A percentile compares a stretch with the other conserved stretches of the same genome.
These are phyloP conservation scores for Taiozyma sp. DNA, from an alignment of 1,139 yeast species.

Conservation along the genomic window DNA sequence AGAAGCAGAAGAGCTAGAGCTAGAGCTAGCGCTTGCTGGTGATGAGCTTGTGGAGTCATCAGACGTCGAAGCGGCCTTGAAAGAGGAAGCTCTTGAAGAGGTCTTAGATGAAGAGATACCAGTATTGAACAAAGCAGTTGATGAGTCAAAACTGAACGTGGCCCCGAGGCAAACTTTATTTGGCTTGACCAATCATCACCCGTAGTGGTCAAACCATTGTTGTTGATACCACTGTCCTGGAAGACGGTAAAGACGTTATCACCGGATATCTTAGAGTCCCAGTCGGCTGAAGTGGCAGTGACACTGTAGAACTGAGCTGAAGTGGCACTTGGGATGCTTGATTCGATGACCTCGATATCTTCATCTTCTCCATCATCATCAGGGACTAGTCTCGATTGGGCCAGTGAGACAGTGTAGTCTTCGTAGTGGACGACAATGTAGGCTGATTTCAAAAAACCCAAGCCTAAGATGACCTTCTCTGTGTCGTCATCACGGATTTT, in stretches of 20 bases:
- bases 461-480: conserved; percentile 47
- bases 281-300: conserved; percentile 20
- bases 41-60: too few species aligned
- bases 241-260: neutral
- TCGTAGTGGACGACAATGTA: conserved; percentile 67
- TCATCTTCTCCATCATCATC: conserved; percentile 23
- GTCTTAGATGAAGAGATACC: too few species aligned
- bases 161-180: too few species aligned
- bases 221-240: neutral
- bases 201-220: neutral
- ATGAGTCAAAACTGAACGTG: too few species aligned
- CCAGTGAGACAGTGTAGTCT: conserved; percentile 56
- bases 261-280: neutral
- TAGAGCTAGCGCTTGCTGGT: too few species aligned
- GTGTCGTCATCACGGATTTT: neutral
- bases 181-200: neutral
- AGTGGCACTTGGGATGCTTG: conserved; percentile 40
- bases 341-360: conserved; percentile 36
- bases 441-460: conserved; percentile 64
- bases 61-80: too few species aligned
- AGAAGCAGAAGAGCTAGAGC: too few species aligned
- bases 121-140: too few species aligned
- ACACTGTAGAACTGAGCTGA: conserved; percentile 24
- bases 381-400: conserved; percentile 43
- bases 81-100: too few species aligned